phyloP scores from a whole-genome alignment of 257 asterid genomes.

The Verbascum thapsus region DNA sequence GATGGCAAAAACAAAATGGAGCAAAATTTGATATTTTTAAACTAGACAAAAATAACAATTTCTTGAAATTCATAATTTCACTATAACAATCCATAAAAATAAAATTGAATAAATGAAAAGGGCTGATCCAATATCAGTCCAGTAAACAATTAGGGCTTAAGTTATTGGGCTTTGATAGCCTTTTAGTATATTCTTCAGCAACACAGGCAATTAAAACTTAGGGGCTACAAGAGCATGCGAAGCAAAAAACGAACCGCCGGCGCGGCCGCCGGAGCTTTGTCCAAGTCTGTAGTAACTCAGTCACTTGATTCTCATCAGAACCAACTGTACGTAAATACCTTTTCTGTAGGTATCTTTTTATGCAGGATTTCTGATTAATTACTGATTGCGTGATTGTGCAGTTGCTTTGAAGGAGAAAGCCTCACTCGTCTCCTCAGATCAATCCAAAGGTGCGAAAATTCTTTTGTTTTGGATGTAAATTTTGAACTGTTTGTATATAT shows the following conservation, averaged over 20 bases:
- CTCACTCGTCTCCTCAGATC: conserved; percentile 54
- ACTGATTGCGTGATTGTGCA: conserved; percentile 31
- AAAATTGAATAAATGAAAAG: too few species aligned
- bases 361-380: too few species aligned
- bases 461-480: not conserved
- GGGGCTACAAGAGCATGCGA: conserved; percentile 31
- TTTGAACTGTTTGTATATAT: not conserved
- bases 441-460: conserved; percentile 42
- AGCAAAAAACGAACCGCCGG: conserved; percentile 27
- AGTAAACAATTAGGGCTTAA: too few species aligned
- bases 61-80: too few species aligned
- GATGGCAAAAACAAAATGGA: too few species aligned
- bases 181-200: not conserved
- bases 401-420: conserved; percentile 73
- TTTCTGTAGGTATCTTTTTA: too few species aligned
- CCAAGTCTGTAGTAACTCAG: conserved; percentile 19
- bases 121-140: too few species aligned
- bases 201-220: not conserved
- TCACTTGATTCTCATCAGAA: conserved; percentile 26
- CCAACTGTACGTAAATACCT: conserved; percentile 26
- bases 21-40: too few species aligned
- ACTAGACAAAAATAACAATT: too few species aligned
- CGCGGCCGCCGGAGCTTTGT: conserved; percentile 28
- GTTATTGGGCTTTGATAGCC: not conserved
- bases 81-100: too few species aligned